Conservation (phyloP, 495 filamentous ascomycete species). For the Pyronema domesticum region DNA sequence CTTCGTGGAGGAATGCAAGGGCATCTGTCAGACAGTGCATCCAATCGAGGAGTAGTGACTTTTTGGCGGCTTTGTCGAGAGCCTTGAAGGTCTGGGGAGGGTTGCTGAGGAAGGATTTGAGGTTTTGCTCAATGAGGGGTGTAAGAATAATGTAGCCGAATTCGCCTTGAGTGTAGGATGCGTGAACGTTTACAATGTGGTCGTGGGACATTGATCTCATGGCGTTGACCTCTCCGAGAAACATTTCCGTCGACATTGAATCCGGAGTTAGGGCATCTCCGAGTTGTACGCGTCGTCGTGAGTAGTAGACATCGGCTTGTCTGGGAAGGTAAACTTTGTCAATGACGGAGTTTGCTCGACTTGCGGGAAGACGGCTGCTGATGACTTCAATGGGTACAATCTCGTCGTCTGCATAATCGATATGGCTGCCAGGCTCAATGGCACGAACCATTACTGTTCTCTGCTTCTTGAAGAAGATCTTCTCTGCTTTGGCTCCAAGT, state of each 20-base stretch:
- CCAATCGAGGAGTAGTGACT: slow-evolving; percentile 59
- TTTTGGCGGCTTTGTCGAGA: slow-evolving; percentile 52
- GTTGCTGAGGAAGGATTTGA: slow-evolving; percentile 59
- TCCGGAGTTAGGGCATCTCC: slow-evolving; percentile 33
- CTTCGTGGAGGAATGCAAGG: slow-evolving; percentile 56
- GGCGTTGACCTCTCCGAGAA: slow-evolving; percentile 47
- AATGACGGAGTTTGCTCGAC: slow-evolving; percentile 19
- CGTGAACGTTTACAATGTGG: slow-evolving; percentile 66
- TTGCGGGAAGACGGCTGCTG: not conserved
- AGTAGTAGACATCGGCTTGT: slow-evolving; percentile 40
- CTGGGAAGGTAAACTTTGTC: slow-evolving; percentile 53
- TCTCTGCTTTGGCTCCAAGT: slow-evolving; percentile 42
- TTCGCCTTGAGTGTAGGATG: slow-evolving; percentile 58
- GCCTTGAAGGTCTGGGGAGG: slow-evolving; percentile 43
- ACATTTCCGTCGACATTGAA: slow-evolving; percentile 44
- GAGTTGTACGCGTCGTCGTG: slow-evolving; percentile 54
- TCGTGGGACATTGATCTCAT: slow-evolving; percentile 50
- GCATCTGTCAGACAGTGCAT: slow-evolving; percentile 70
- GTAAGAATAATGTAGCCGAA: slow-evolving; percentile 61
- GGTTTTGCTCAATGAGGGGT: slow-evolving; percentile 53
- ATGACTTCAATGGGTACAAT: slow-evolving; percentile 51
- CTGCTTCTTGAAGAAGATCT: slow-evolving; percentile 63
- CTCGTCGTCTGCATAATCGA: slow-evolving; percentile 58
- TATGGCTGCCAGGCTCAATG: slow-evolving; percentile 50
- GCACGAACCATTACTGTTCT: slow-evolving; percentile 62